Base-by-base conservation (phyloP, 2,329 filamentous ascomycete species). In the Beauveria australis region DNA sequence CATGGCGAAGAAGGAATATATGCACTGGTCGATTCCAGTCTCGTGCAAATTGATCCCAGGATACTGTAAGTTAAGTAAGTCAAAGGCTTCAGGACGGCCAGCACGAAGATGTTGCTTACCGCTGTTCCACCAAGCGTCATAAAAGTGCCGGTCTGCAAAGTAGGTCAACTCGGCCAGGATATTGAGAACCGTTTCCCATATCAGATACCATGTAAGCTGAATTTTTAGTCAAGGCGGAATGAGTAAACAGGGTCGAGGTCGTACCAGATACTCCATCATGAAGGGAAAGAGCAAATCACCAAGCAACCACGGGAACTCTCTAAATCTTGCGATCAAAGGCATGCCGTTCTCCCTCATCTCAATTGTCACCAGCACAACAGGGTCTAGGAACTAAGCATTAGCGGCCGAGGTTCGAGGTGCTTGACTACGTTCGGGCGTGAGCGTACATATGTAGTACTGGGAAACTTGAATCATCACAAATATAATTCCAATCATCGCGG, bases 1-100 rank as follows among this genome's bases (percentile, higher is more conserved):
- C 89, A 67, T 92, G 89, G 16, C 89, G 80, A 2, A 92, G 78
- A 30, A 92, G 76, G 71, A 92, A 92, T 67, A 88, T 86, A 69
- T 92, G 89, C 4, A 92, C 89, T 0, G 89, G 89, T 3, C 75
- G 73, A 69, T 92, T 92, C 89, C 89, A 92, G 69, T 91, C 88
- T 44, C 89, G 79, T 4, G 89, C 89, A 67, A 89, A 93, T 69
- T 91, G 86, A 67, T 92, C 88, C 83, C 86, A 91, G 0, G 81
- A 83, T 3, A 82, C 79, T 78, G 24, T 48, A 26, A n/a, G 6
- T 37, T 12, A 26, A 22, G 43, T 59, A 30, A 59, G 56, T 19
- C 46, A 19, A 28, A 22, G 8, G 22, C 33, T 28, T 40, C 14
- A 58, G 46, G 14, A 47, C 9, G 33, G 28, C 24, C 22, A 43